These are phyloP conservation scores for Lactarius vividus DNA, from an alignment of 768 basidiomycete genomes.

Conservation along the genomic window DNA sequence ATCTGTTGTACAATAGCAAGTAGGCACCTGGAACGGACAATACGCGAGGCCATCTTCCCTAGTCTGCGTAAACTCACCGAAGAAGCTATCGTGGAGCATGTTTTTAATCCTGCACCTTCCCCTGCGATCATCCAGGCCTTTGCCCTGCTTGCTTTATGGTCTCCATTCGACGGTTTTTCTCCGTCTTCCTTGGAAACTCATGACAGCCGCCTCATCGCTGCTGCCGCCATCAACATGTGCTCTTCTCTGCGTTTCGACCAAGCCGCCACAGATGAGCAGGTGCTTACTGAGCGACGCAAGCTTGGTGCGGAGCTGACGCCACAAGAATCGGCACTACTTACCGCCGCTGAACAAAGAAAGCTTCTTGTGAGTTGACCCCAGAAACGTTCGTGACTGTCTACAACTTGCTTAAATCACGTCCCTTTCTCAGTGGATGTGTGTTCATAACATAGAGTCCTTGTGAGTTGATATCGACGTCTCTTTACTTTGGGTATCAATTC, in stretches of 20 bases:
- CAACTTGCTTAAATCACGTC: neutral
- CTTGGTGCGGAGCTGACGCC: conserved; percentile 8
- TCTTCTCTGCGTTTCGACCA: conserved; percentile 41
- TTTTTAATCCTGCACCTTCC: conserved; percentile 43
- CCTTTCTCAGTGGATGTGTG: conserved; percentile 21
- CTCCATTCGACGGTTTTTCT: conserved; percentile 37
- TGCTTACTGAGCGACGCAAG: conserved; percentile 18
- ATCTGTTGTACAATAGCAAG: conserved; percentile 48
- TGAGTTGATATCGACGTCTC: neutral
- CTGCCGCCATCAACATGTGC: conserved; percentile 47
- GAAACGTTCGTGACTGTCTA: neutral
- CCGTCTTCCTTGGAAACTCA: conserved; percentile 34
- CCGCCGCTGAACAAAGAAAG: conserved; percentile 10
- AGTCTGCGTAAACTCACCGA: conserved; percentile 44
- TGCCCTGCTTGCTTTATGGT: conserved; percentile 45
- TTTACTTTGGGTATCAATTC: neutral
- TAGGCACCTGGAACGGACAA: conserved; percentile 41
- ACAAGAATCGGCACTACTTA: conserved; percentile 9
- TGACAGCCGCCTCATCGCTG: conserved; percentile 42
- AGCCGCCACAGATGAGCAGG: conserved; percentile 19
- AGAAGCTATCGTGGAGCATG: conserved; percentile 39
- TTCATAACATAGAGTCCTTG: conserved; percentile 27
- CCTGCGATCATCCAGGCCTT: conserved; percentile 43
- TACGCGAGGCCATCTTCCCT: conserved; percentile 38
- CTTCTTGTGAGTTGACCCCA: conserved; percentile 11